Evolutionary conservation across 768 basidiomycete species (phyloP), one percentile per base, ranked within the genome.

Genomic region (Phanerochaete sordida): DNA sequence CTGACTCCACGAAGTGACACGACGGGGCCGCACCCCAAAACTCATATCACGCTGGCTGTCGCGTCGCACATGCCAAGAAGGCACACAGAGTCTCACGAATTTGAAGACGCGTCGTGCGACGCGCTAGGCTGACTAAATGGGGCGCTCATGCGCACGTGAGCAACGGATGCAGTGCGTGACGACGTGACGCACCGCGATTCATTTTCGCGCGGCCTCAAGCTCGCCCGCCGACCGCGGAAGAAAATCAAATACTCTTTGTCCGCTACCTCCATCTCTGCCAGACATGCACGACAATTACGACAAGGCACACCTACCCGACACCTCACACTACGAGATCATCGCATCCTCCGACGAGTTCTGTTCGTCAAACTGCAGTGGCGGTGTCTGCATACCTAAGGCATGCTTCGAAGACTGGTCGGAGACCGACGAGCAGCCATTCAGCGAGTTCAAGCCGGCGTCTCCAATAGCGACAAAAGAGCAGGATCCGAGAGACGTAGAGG

Each of bases 151-250:
- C 12, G 2, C 2, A n/a, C n/a, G n/a, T n/a, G n/a, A n/a, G n/a
- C n/a, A n/a, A n/a, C n/a, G n/a, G n/a, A n/a, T n/a, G 48, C 48
- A 39, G 46, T 44, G 24, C 19, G 48, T 50, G 46, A 51, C 37
- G 54, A 54, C 62, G 65, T 66, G 62, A 63, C 58, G 35, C 45
- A 59, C 59, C 65, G 65, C 65, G 65, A 59, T 54, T 62, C 60
- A 57, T 63, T 58, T 53, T 47, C 50, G 56, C 31, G 4, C 49
- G 52, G n/a, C n/a, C n/a, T n/a, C n/a, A n/a, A n/a, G n/a, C 9
- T 15, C 39, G 21, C 55, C 51, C 48, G 23, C 51, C 33, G 27
- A 48, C 51, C 13, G 21, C 51, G 51, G 51, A 52, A 19, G 51
- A 37, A 52, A 52, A 28, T 3, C 26, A 13, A 28, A 28, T 16